phyloP scores from a whole-genome alignment of 2,329 filamentous ascomycete species.

The Penicillium sp. region DNA sequence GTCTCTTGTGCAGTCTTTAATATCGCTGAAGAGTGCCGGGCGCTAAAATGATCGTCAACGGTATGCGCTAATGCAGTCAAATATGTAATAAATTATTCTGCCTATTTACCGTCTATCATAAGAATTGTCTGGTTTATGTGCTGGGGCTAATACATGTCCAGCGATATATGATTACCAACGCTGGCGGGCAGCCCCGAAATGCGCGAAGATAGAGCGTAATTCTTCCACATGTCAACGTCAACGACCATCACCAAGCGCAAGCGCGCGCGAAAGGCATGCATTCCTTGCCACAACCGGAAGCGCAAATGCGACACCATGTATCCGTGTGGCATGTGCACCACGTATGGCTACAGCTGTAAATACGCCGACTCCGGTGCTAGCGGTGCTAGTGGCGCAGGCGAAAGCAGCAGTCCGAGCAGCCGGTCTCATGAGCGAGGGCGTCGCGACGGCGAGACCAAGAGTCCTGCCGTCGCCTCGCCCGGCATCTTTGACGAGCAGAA shows the following conservation, averaged over 20 bases:
- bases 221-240: too few relatives aligned
- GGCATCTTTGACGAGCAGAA: constrained; percentile 29
- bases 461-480: constrained; percentile 14
- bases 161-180: too few relatives aligned
- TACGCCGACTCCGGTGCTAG: constrained; percentile 19
- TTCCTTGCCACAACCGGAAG: constrained; percentile 31
- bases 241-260: constrained; percentile 23
- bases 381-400: background rate
- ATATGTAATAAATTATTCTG: too few relatives aligned
- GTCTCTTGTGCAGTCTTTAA: too few relatives aligned
- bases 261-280: constrained; percentile 28
- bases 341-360: constrained; percentile 25
- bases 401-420: background rate
- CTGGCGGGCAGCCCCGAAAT: too few relatives aligned
- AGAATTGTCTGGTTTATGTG: too few relatives aligned
- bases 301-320: constrained; percentile 29
- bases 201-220: too few relatives aligned
- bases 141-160: too few relatives aligned
- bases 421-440: background rate
- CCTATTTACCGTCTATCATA: too few relatives aligned
- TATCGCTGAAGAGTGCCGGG: too few relatives aligned
- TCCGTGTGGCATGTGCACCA: constrained; percentile 29
- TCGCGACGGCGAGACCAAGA: constrained; percentile 11
- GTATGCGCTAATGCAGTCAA: too few relatives aligned
- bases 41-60: too few relatives aligned